Conservation (phyloP, 2,329 filamentous ascomycete species). For the Emergomyces orientalis region DNA sequence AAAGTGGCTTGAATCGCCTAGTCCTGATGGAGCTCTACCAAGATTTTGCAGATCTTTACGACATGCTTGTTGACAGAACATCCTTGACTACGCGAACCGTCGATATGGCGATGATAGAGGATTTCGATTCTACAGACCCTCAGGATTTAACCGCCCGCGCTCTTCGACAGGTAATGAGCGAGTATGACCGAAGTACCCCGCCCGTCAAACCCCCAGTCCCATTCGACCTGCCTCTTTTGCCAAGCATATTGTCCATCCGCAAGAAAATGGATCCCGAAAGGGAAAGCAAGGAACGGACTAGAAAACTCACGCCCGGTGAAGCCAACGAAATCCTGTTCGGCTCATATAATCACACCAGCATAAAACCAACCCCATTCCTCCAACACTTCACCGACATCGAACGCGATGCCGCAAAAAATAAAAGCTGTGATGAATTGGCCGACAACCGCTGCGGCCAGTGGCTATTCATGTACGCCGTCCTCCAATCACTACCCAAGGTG, state of each 20-base stretch:
- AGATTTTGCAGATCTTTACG: conserved; percentile 80
- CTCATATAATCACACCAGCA: conserved; percentile 69
- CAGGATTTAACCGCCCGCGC: conserved; percentile 57
- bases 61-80: conserved; percentile 72
- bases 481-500: conserved; percentile 42
- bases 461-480: conserved; percentile 44
- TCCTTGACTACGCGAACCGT: conserved; percentile 69
- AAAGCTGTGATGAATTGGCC: conserved; percentile 36
- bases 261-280: conserved; percentile 60
- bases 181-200: conserved; percentile 81
- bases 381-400: conserved; percentile 43
- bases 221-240: conserved; percentile 74
- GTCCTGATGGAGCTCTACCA: conserved; percentile 74
- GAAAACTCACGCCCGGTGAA: conserved; percentile 69
- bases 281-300: conserved; percentile 60
- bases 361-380: conserved; percentile 39
- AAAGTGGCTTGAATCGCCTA: conserved; percentile 74
- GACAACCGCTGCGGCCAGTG: conserved; percentile 43
- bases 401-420: conserved; percentile 34
- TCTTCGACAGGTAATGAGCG: conserved; percentile 68
- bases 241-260: conserved; percentile 56
- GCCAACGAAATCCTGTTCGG: conserved; percentile 66
- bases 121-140: conserved; percentile 36
- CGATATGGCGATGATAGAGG: conserved; percentile 53
- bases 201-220: conserved; percentile 86